Evolutionary conservation across 257 asterid genomes (phyloP), one percentile per base, ranked within the genome.

Genomic region (Solanum arcanum): DNA sequence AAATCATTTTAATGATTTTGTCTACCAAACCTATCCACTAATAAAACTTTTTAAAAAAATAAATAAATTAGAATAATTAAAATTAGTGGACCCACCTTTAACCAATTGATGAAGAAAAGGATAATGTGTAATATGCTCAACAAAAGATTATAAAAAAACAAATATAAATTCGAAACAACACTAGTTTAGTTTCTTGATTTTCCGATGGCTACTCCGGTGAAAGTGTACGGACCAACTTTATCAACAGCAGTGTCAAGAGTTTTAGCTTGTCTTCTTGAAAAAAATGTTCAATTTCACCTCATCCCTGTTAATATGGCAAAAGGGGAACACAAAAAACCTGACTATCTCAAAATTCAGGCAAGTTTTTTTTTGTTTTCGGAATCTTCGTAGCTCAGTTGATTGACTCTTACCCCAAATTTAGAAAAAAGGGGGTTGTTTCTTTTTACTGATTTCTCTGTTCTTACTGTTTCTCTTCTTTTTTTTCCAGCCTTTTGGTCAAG

Each of bases 401-500:
- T 14, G 11, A 68, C 74, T 68, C 7, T 12, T 56, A 52, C 0
- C 27, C 25, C 6, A 59, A 59, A 59, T 20, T 59, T 8, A 59
- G 66, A 3, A 21, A 52, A 59, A 59, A 59, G 25, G 13, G 13
- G 25, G 1, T 0, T 20, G 23, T 0, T 18, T 59, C 25, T 0
- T 18, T n/a, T 62, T 33, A 70, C 25, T 70, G 37, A 33, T 69
- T 66, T n/a, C 21, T 44, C 2, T 47, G 56, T 10, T 52, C 11
- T 41, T 11, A 23, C 16, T 37, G 46, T 68, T 47, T 76, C 47
- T 66, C n/a, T 3, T 39, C 27, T 14, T 86, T 42, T 42, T 73
- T 1, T 42, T 73, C 72, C 95, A 95, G 98, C 98, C 99, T 66
- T 96, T 96, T 88, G 98, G 98, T 66, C 98, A 95, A 95, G 98